Percentiles rank a stretch among this genome's conserved stretches.
Evolutionary conservation across 805 yeast species (phyloP).

Genomic region (Pichia pseudocactophila): DNA sequence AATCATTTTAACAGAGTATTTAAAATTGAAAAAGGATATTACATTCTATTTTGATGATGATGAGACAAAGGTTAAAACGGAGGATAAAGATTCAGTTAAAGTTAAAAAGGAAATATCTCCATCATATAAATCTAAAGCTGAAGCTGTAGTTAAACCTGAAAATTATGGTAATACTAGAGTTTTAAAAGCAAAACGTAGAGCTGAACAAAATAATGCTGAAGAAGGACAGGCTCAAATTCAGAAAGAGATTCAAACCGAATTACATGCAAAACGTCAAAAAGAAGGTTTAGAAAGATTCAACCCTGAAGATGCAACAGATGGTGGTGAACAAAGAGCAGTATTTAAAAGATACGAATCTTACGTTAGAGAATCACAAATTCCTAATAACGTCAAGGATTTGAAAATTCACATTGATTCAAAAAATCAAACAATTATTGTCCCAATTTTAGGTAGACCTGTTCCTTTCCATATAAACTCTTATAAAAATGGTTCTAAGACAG

Average conservation of each 20-base stretch:
- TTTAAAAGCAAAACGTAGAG: slow-evolving; percentile 68
- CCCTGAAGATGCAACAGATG: slow-evolving; percentile 64
- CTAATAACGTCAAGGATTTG: slow-evolving; percentile 71
- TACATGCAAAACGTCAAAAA: slow-evolving; percentile 78
- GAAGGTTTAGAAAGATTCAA: slow-evolving; percentile 79
- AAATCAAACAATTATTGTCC: slow-evolving; percentile 81
- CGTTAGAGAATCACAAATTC: slow-evolving; percentile 87
- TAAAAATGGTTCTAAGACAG: slow-evolving; percentile 90
- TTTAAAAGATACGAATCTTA: slow-evolving; percentile 93
- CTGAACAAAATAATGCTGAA: slow-evolving; percentile 62
- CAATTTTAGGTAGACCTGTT: slow-evolving; percentile 92
- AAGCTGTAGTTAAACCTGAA: slow-evolving; percentile 9
- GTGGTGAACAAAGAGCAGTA: slow-evolving; percentile 54
- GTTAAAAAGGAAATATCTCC: slow-evolving; percentile 3
- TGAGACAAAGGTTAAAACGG: slow-evolving; percentile 15
- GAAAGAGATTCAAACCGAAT: slow-evolving; percentile 70
- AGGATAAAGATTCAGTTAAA: not conserved
- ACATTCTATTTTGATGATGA: slow-evolving; percentile 73
- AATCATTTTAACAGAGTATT: slow-evolving; percentile 60
- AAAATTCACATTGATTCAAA: slow-evolving; percentile 81
- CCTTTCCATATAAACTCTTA: slow-evolving; percentile 94
- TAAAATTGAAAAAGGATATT: slow-evolving; percentile 63
- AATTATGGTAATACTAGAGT: slow-evolving; percentile 46
- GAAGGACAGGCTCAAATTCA: slow-evolving; percentile 75
- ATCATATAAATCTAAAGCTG: not conserved